Evolutionary conservation across 352 stramenopile species (phyloP).

Genomic region (Blastocystis sp.): DNA sequence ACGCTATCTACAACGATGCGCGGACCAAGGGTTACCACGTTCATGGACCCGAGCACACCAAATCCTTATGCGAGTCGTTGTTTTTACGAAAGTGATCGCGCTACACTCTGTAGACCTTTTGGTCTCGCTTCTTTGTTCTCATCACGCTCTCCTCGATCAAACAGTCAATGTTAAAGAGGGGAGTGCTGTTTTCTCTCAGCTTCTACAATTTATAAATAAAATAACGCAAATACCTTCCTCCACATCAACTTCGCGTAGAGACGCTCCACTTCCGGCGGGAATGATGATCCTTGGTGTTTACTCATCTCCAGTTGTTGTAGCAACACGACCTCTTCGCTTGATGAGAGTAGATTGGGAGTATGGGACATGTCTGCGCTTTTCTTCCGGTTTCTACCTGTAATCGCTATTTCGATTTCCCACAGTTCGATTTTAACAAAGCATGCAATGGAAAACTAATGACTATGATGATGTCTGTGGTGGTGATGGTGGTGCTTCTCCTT

Average conservation of each 20-base stretch:
- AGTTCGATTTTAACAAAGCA: not conserved
- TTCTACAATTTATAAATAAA: not conserved
- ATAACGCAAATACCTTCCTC: slow-evolving; percentile 15
- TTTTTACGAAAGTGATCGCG: slow-evolving; percentile 42
- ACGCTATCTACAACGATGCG: slow-evolving; percentile 58
- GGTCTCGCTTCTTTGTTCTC: slow-evolving; percentile 61
- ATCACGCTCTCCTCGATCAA: slow-evolving; percentile 16
- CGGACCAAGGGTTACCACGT: slow-evolving; percentile 53
- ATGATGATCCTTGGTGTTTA: slow-evolving; percentile 14
- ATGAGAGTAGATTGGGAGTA: slow-evolving; percentile 7
- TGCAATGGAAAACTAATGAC: not conserved
- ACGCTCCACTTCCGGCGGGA: slow-evolving; percentile 18
- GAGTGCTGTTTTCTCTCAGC: slow-evolving; percentile 5
- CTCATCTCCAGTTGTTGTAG: slow-evolving; percentile 54
- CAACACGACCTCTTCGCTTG: slow-evolving; percentile 43
- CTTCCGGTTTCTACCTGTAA: not conserved
- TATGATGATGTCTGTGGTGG: slow-evolving; percentile 19
- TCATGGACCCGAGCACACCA: slow-evolving; percentile 20
- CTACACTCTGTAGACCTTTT: not conserved
- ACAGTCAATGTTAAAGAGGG: slow-evolving; percentile 51
- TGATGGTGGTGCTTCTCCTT: not conserved
- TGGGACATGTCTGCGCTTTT: not conserved
- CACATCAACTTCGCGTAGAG: slow-evolving; percentile 50
- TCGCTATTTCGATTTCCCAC: not conserved
- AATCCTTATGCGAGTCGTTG: slow-evolving; percentile 1